Conservation (phyloP, 78 protist genomes). For the slime mould (Dictyostelium discoideum) region DNA sequence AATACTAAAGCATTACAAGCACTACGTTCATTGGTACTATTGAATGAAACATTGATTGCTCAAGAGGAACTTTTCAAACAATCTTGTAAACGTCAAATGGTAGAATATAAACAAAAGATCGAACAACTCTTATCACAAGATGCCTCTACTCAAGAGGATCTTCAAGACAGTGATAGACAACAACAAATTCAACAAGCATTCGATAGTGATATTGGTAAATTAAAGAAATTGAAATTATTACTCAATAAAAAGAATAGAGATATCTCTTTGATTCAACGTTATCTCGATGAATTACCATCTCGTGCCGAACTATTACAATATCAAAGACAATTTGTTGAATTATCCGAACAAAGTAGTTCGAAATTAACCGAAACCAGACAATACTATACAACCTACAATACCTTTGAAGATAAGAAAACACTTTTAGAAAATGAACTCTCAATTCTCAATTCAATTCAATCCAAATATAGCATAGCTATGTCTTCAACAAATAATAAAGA, state of each 20-base stretch:
- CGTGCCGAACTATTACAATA: slow-evolving; percentile 96
- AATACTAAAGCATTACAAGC: slow-evolving; percentile 65
- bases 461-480: slow-evolving; percentile 8
- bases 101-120: slow-evolving; percentile 64
- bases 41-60: slow-evolving; percentile 73
- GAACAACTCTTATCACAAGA: slow-evolving; percentile 34
- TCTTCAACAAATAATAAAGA: slow-evolving; percentile 16
- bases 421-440: slow-evolving; percentile 82
- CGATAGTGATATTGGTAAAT: slow-evolving; percentile 43
- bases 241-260: slow-evolving; percentile 81
- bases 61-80: slow-evolving; percentile 75
- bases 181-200: slow-evolving; percentile 73
- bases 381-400: slow-evolving; percentile 90
- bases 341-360: slow-evolving; percentile 90
- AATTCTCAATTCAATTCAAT: slow-evolving; percentile 69
- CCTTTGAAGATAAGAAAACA: slow-evolving; percentile 70
- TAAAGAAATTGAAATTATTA: slow-evolving; percentile 56
- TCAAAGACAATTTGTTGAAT: slow-evolving; percentile 93
- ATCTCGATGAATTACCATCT: slow-evolving; percentile 92
- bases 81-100: slow-evolving; percentile 76
- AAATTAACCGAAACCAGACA: slow-evolving; percentile 92
- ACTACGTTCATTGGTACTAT: slow-evolving; percentile 59
- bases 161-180: slow-evolving; percentile 46
- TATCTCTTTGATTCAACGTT: slow-evolving; percentile 81
- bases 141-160: not conserved